Conservation (phyloP, 2,329 filamentous ascomycete genomes). For the Thielaviopsis euricoi region DNA sequence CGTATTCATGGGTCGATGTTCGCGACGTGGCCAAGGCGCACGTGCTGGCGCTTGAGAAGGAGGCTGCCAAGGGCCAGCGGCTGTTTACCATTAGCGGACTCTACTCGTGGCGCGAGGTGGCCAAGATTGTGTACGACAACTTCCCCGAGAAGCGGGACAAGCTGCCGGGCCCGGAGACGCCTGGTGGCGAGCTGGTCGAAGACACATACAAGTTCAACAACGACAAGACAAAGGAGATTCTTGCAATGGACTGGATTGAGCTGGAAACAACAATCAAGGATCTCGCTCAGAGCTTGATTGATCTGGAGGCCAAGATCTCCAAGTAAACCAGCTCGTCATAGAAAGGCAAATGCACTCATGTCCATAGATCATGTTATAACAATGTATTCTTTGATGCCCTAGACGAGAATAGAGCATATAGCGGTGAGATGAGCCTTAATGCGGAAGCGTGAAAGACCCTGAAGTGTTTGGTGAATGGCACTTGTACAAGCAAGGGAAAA, state of each 20-base stretch:
- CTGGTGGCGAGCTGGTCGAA: slow-evolving; percentile 26
- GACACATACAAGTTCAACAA: slow-evolving; percentile 40
- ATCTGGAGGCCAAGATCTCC: slow-evolving; percentile 2
- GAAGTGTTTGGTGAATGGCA: too few species aligned
- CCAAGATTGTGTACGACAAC: slow-evolving; percentile 25
- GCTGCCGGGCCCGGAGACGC: slow-evolving; percentile 27
- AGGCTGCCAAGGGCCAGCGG: slow-evolving; percentile 31
- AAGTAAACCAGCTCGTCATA: background rate
- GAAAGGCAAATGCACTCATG: too few species aligned
- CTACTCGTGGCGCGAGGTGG: slow-evolving; percentile 30
- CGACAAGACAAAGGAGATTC: slow-evolving; percentile 36
- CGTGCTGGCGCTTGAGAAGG: slow-evolving; percentile 31
- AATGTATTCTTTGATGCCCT: background rate
- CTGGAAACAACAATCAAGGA: slow-evolving; percentile 39
- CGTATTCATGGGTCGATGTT: slow-evolving; percentile 37
- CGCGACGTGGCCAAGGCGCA: slow-evolving; percentile 38
- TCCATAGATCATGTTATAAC: background rate
- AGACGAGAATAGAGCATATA: background rate
- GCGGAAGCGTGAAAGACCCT: too few species aligned
- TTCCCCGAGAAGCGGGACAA: slow-evolving; percentile 34
- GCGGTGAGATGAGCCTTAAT: too few species aligned
- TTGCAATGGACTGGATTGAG: slow-evolving; percentile 45
- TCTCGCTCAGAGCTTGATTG: slow-evolving; percentile 5
- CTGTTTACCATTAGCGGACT: slow-evolving; percentile 32
- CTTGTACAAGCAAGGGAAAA: too few species aligned